phyloP scores from a whole-genome alignment of 257 asterid genomes.

The Fraxinus cuspidata region DNA sequence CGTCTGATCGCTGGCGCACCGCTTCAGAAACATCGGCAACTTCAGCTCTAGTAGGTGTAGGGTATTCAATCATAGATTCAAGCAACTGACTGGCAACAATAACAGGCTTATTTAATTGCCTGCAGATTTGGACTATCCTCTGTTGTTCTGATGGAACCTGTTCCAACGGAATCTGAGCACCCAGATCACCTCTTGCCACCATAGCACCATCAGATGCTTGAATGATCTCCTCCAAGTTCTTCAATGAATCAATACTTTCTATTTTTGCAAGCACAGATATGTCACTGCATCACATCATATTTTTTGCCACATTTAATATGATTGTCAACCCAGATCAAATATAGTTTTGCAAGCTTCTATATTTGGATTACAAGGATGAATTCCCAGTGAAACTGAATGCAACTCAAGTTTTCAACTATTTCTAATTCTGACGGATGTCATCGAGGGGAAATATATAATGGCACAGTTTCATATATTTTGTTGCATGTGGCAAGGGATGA shows the following conservation, averaged over 20 bases:
- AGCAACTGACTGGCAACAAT: conserved; percentile 87
- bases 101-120: conserved; percentile 88
- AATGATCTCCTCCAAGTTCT: conserved; percentile 90
- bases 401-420: neutral
- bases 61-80: too few relatives aligned
- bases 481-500: neutral
- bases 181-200: conserved; percentile 99
- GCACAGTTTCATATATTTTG: neutral
- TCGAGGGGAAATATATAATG: neutral
- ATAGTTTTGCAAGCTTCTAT: neutral
- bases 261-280: conserved; percentile 85
- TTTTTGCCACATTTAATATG: neutral
- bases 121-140: conserved; percentile 77
- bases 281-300: conserved; percentile 62
- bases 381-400: neutral
- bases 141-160: conserved; percentile 97
- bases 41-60: conserved; percentile 41
- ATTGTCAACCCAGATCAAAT: neutral
- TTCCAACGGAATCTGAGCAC: conserved; percentile 97
- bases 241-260: conserved; percentile 93
- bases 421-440: neutral
- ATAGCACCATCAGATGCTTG: conserved; percentile 94
- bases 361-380: neutral
- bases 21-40: conserved; percentile 94
- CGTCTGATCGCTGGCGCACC: conserved; percentile 91